Evolutionary conservation across 768 basidiomycete species (phyloP), one percentile per base, ranked within the genome.

Genomic region (Boletus rufocinnamomeus): DNA sequence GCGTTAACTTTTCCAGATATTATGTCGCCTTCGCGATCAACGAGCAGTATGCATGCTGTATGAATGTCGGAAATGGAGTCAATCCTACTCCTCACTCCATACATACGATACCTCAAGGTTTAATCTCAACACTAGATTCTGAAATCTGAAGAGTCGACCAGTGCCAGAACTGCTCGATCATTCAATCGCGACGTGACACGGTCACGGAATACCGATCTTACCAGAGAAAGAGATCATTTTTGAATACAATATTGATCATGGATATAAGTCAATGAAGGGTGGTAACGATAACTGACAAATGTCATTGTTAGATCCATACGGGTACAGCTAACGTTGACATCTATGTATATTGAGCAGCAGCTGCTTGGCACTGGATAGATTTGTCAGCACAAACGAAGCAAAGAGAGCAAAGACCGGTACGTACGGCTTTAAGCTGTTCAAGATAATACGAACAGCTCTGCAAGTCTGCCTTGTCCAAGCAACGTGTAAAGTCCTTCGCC

Each of bases 401-500:
- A 43, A 43, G 11, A 43, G 11, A 11, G 1, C 21, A 16, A 34
- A 40, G 23, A 52, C 1, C 1, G 17, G 4, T 0, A 83, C 91
- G 68, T 72, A 93, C 91, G 54, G 89, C 88, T 75, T 94, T 94
- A 50, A 93, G 82, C 68, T 93, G 89, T 66, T 94, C 91, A 30
- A 94, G 84, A 69, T 92, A 95, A 84, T 87, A 95, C 19, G 84
- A 78, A 77, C 93, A 95, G 7, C 89, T 85, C 43, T 82, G 83
- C 63, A 91, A 75, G 65, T 90, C 88, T 19, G 88, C 89, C 70
- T 87, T 87, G 70, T 93, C 91, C 46, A 95, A 76, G 74, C 93
- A 96, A 69, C 80, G 82, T 11, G 91, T 90, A 75, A 95, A 93
- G 50, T 95, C 91, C 77, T 91, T 93, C 3, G 93, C 92, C 73